Base-by-base conservation (phyloP, 2,329 filamentous ascomycete species). In the Metarhizium anisopliae region DNA sequence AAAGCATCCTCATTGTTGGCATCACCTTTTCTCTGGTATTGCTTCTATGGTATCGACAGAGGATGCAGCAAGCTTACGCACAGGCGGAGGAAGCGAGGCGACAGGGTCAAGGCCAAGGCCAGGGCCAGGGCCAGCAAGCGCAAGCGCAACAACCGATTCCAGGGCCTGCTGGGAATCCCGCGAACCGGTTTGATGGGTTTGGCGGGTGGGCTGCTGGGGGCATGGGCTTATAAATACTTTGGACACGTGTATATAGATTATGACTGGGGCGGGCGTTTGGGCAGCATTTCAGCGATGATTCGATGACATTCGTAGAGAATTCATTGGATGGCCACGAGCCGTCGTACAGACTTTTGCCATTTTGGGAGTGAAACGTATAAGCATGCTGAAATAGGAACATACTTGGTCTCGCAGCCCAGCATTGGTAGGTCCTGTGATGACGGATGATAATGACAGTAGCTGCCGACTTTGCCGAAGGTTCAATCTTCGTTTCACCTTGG, bases 1-100 rank as follows among this genome's bases (percentile, higher is more conserved):
- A 97, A 70, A 93, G 87, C 47, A 72, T 96, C 29, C 76, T 95
- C 49, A 95, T 99, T 59, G 77, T 96, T 14, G 86, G 82, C 1
- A 74, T 97, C 14, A 86, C 89, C 0, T 84, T 85, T 14, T 83
- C 84, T 1, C 77, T 97, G 54, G 83, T 88, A 0, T 82, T 89
- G 53, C 75, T 97, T 36, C 79, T 97, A 16, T 95, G 91, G 70
- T 93, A 94, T 68, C 78, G 89, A 20, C 85, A 90, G 59, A 84
- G 83, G 66, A 76, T 84, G 58, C 87, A 90, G 65, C 76, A 85
- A 61, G 77, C 74, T 35, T 77, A 79, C 53, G 65, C 61, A n/a
- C 63, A 69, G 56, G 63, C 62, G 25, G 67, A 72, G 35, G 65
- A 71, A 30, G 68, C 60, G 18, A 63, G 65, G 50, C 62, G 67